Evolutionary conservation across 345 rosid species (phyloP).

Genomic region (Anastatica hierochuntica): DNA sequence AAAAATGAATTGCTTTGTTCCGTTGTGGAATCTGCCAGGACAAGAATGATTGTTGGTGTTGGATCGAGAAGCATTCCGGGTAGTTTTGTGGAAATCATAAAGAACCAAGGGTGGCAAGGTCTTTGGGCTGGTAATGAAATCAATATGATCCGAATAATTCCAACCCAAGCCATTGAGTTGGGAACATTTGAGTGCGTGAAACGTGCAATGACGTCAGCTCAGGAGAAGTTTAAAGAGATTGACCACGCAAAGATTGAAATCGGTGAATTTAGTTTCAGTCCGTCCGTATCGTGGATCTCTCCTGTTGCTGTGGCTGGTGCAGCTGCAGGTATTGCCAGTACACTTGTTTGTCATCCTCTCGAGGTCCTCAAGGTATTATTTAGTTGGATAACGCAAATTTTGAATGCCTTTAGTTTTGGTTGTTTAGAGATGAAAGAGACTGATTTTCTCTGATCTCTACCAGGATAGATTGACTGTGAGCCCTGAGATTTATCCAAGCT

Average conservation of each 20-base stretch:
- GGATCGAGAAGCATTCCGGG: constrained; percentile 86
- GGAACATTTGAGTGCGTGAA: constrained; percentile 87
- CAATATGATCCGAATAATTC: constrained; percentile 85
- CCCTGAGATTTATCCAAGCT: constrained; percentile 72
- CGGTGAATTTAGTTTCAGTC: constrained; percentile 48
- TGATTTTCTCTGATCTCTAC: constrained; percentile 14
- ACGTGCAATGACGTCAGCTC: constrained; percentile 67
- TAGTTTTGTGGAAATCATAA: constrained; percentile 74
- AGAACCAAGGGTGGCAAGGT: constrained; percentile 95
- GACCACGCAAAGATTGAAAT: constrained; percentile 50
- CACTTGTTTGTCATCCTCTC: constrained; percentile 94
- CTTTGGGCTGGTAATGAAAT: constrained; percentile 97
- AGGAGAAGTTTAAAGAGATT: constrained; percentile 49
- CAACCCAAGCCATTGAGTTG: constrained; percentile 96
- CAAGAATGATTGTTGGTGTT: constrained; percentile 97
- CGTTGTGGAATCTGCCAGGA: constrained; percentile 41
- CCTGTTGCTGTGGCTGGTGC: constrained; percentile 96
- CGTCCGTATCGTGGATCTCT: constrained; percentile 77
- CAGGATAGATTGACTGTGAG: constrained; percentile 96
- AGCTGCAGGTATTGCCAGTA: constrained; percentile 85
- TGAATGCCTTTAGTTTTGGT: too few species aligned
- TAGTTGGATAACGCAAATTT: too few species aligned
- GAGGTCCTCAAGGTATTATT: constrained; percentile 84
- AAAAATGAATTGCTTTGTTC: background rate
- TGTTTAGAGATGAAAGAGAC: background rate